Evolutionary conservation across 495 filamentous ascomycete genomes (phyloP).

Genomic region (Neohortaea acidophila): DNA sequence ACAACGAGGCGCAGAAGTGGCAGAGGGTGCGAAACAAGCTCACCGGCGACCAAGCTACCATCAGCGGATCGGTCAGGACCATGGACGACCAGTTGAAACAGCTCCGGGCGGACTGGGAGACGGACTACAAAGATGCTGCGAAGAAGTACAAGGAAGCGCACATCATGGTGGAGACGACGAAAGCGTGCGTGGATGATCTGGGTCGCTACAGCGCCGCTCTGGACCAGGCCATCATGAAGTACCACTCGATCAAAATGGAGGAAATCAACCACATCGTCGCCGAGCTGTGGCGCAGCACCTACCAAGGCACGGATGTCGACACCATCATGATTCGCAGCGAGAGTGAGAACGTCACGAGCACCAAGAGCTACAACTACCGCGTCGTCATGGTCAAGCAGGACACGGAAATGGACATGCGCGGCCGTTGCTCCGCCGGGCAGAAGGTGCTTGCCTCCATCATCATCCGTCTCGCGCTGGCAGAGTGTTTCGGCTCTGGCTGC

Average conservation of each 20-base stretch:
- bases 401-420: conserved; percentile 98
- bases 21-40: conserved; percentile 46
- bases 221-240: conserved; percentile 93
- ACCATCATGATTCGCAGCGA: conserved; percentile 89
- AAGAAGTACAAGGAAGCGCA: conserved; percentile 71
- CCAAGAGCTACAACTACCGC: conserved; percentile 88
- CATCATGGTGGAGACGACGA: conserved; percentile 83
- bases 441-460: conserved; percentile 95
- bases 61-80: conserved; percentile 57
- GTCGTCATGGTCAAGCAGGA: conserved; percentile 97
- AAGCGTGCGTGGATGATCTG: conserved; percentile 81
- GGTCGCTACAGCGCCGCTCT: conserved; percentile 63
- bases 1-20: conserved; percentile 47
- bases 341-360: conserved; percentile 57
- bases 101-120: conserved; percentile 60
- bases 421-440: conserved; percentile 89
- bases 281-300: conserved; percentile 92
- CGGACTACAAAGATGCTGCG: conserved; percentile 74
- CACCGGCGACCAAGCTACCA: conserved; percentile 42
- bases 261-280: conserved; percentile 91
- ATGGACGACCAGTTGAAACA: conserved; percentile 66
- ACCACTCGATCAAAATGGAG: conserved; percentile 91
- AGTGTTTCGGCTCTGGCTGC: conserved; percentile 93
- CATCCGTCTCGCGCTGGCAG: conserved; percentile 88
- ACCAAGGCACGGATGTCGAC: conserved; percentile 95